Evolutionary conservation across 805 yeast species (phyloP), one percentile per base, ranked within the genome.

Genomic region (Teunomyces cretensis): DNA sequence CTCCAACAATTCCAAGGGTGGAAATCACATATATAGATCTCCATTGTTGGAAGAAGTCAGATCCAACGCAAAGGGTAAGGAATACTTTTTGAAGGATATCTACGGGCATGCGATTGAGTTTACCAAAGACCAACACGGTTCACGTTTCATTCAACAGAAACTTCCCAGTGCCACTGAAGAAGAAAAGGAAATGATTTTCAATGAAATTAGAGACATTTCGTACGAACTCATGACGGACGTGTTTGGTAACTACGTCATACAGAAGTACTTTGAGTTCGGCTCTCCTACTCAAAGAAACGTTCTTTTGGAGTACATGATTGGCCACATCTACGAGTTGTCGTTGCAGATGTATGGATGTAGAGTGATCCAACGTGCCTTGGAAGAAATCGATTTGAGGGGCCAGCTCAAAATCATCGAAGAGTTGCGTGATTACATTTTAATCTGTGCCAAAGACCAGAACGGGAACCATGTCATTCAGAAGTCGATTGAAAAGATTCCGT

Each of bases 381-480:
- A 88, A 62, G 82, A 81, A 49, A 74, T 88, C 33, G 72, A 72
- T 2, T 63, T 79, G 8, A 78, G 76, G 1, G 86, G 87, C 51
- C 94, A 88, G 64, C 74, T 84, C 22, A 65, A 65, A 28, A 74
- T 94, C 27, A 81, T 89, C 41, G 71, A 74, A 19, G 99, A 94
- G 66, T 71, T 94, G 49, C 79, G 75, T 42, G 76, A 77, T 46
- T 79, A 92, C 65, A 87, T 92, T 48, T 58, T 72, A 33, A 52
- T 66, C 22, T 71, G 76, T 51, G 71, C 74, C 26, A 89, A 89
- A 61, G 98, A 94, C 65, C 98, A 92, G 70, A 94, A 94, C 65
- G 99, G 98, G 52, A 94, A 94, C 64, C 99, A 94, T 65, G 99
- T 94, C 13, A 86, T 94, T 51, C 99, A 94, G 68, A 92, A 91